Evolutionary conservation across 805 yeast genomes (phyloP), one percentile per base, ranked within the genome.

Genomic region (Ogataea wickerhamii): DNA sequence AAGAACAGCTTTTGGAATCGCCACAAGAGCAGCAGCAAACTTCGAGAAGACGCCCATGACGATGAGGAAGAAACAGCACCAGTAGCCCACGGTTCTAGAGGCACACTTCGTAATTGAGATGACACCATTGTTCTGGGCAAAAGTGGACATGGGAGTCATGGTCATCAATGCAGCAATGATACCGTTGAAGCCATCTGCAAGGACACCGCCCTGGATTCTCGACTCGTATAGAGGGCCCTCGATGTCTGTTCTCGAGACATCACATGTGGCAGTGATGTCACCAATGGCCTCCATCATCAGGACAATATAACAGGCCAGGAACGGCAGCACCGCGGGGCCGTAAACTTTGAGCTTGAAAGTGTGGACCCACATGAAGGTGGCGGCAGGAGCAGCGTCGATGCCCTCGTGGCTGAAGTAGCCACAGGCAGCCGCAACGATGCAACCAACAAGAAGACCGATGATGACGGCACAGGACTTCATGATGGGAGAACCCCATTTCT

Each of bases 71-170:
- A 86, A 63, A 46, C 68, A 64, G 49, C 67, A 61, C 68, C 68
- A 64, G 50, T 64, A 64, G 38, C 68, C 97, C 22, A 76, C 85
- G 34, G 73, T 69, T 66, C 94, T 75, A 53, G 86, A 80, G 33
- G 96, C 96, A 66, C 96, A 87, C 60, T 86, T 87, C 34, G 96
- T 89, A 60, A 89, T 73, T 28, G 95, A 81, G 49, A 88, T 87
- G 41, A 88, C 96, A 70, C 96, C 96, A 60, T 89, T 89, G 66
- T 89, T 89, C 65, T 88, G 96, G 11, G 96, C 96, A 68, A 89
- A 89, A 0, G 93, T 82, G 10, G 94, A 80, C 78, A 87, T 71
- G 40, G 96, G 96, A n/a, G 95, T 83, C 38, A 84, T 67, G 16
- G 95, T 87, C 73, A 78, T 74, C 31, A 88, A 68, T 29, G 88